Evolutionary conservation across 352 stramenopile genomes (phyloP), one percentile per base, ranked within the genome.

Genomic region (Chrysophaeum taylorii): DNA sequence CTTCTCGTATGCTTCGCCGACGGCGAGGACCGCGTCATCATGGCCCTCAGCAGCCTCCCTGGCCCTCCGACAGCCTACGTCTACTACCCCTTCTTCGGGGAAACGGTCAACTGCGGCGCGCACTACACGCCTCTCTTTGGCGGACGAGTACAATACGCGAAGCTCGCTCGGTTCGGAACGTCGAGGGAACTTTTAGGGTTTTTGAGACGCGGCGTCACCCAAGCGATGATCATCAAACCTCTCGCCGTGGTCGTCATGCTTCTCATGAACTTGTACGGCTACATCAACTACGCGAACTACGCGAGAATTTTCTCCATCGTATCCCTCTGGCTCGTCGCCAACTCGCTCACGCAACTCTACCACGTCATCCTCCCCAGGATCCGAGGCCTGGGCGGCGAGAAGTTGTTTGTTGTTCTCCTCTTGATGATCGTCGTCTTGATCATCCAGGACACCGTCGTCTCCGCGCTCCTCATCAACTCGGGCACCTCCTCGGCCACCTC

Each of bases 21-120:
- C 21, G 57, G 57, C 57, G 57, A 66, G 57, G 57, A 66, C 5
- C 7, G 27, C 2, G 2, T 66, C 33, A 36, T n/a, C 7, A 16
- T 16, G 4, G 57, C 57, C 23, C 36, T 66, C 7, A n/a, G 33
- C 21, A 14, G 33, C 2, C 14, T 66, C 12, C 57, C 57, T 31
- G 57, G 57, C 2, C 33, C 5, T 18, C 33, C 57, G 15, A 45
- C 31, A 18, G 57, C 57, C 2, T 45, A 37, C 35, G 18, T 66
- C 4, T 66, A 66, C 57, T n/a, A 66, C 35, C 57, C 57, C 1
- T 63, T 63, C 33, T n/a, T n/a, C n/a, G n/a, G n/a, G n/a, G n/a
- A n/a, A n/a, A 31, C 27, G 15, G 18, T 60, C 25, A 21, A 60
- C 25, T 45, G 39, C 39, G 21, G 12, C 12, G 39, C 21, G 12